Evolutionary conservation across 345 rosid genomes (phyloP).

Genomic region (Eucalyptus pumila): DNA sequence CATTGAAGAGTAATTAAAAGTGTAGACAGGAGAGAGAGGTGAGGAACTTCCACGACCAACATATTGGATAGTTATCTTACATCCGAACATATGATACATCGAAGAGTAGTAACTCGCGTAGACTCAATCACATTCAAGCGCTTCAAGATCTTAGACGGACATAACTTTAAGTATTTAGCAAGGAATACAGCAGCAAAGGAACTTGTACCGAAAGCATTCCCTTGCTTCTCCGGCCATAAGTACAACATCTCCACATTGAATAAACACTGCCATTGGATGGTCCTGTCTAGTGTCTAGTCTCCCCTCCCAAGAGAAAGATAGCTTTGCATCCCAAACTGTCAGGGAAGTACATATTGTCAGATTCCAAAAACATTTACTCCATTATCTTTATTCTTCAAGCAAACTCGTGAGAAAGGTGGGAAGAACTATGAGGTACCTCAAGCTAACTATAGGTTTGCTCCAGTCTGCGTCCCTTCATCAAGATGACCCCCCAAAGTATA

Average conservation of each 20-base stretch:
- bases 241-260: slow-evolving; percentile 79
- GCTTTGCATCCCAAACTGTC: slow-evolving; percentile 89
- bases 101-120: background rate
- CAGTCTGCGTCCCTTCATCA: slow-evolving; percentile 93
- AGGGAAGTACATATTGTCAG: background rate
- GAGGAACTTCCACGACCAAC: background rate
- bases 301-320: slow-evolving; percentile 83
- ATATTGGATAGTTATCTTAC: background rate
- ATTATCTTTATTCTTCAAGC: background rate
- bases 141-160: background rate
- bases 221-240: slow-evolving; percentile 95
- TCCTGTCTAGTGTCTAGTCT: slow-evolving; percentile 28
- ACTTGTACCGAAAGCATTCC: slow-evolving; percentile 70
- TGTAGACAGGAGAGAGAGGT: background rate
- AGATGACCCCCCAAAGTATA: slow-evolving; percentile 92
- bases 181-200: background rate
- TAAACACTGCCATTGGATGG: slow-evolving; percentile 71
- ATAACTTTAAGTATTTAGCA: background rate
- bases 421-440: slow-evolving; percentile 32
- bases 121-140: background rate
- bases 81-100: background rate
- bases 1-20: background rate
- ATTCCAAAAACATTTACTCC: background rate
- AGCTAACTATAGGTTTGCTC: slow-evolving; percentile 91
- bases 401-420: background rate